Percentiles rank a stretch among this genome's conserved stretches.
Evolutionary conservation across 805 yeast genomes (phyloP).

Genomic region (Kluyveromyces dobzhanskii): DNA sequence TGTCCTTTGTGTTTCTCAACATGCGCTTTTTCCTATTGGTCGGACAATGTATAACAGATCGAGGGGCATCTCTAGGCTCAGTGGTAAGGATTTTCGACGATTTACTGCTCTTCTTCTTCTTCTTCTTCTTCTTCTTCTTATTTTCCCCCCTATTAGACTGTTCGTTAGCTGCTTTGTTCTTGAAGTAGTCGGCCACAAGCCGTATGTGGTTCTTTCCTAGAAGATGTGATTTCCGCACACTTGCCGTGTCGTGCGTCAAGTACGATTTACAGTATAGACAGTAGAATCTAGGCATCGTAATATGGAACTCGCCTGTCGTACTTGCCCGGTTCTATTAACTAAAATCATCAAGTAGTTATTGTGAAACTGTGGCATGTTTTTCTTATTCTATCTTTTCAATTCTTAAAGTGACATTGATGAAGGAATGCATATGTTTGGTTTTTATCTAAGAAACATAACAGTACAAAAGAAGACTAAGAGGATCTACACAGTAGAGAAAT

Average conservation of each 20-base stretch:
- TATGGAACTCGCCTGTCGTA: too few relatives aligned
- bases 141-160: neutral
- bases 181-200: constrained; percentile 68
- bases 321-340: too few relatives aligned
- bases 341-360: too few relatives aligned
- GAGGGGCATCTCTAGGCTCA: neutral
- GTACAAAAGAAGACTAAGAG: too few relatives aligned
- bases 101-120: neutral
- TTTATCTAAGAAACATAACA: too few relatives aligned
- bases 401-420: too few relatives aligned
- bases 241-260: constrained; percentile 79
- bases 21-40: constrained; percentile 6
- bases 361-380: too few relatives aligned
- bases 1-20: neutral
- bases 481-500: too few relatives aligned
- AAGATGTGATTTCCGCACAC: constrained; percentile 75
- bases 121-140: constrained; percentile 1
- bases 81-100: neutral
- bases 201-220: constrained; percentile 70
- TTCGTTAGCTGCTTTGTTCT: constrained; percentile 26
- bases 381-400: too few relatives aligned
- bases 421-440: too few relatives aligned
- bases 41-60: constrained; percentile 7
- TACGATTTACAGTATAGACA: constrained; percentile 82
- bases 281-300: constrained; percentile 67